These are phyloP conservation scores for Citrullus colocynthis DNA, from an alignment of 306 rosid genomes.

Conservation along the genomic window DNA sequence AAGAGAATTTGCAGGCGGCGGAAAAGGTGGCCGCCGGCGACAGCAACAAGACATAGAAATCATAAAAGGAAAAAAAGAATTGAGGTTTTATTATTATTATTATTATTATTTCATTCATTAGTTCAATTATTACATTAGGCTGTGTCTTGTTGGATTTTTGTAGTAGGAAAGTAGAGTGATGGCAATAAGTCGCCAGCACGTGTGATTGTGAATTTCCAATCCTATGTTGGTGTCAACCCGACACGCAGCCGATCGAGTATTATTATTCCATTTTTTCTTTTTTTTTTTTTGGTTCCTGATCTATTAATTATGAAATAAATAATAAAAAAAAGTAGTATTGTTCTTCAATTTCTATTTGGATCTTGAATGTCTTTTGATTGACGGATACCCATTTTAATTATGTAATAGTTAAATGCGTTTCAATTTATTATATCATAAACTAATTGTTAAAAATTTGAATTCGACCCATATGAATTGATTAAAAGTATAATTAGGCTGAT, in stretches of 20 bases:
- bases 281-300: no score
- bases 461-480: no score
- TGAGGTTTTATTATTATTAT: background rate
- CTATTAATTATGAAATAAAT: no score
- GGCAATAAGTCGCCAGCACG: constrained; percentile 1
- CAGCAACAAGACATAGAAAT: background rate
- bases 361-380: no score
- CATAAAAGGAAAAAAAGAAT: background rate
- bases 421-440: no score
- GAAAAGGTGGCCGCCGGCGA: background rate
- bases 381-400: no score
- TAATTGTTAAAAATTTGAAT: no score
- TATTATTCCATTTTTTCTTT: background rate
- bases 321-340: no score
- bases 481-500: no score
- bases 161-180: background rate
- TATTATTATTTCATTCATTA: background rate
- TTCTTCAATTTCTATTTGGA: no score
- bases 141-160: constrained; percentile 4
- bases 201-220: background rate
- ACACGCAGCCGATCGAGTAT: background rate
- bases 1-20: background rate
- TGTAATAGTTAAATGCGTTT: no score
- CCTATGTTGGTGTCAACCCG: background rate
- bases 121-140: background rate